Conservation (phyloP, 2,329 filamentous ascomycete genomes). For the Cercospora zeae-maydis region DNA sequence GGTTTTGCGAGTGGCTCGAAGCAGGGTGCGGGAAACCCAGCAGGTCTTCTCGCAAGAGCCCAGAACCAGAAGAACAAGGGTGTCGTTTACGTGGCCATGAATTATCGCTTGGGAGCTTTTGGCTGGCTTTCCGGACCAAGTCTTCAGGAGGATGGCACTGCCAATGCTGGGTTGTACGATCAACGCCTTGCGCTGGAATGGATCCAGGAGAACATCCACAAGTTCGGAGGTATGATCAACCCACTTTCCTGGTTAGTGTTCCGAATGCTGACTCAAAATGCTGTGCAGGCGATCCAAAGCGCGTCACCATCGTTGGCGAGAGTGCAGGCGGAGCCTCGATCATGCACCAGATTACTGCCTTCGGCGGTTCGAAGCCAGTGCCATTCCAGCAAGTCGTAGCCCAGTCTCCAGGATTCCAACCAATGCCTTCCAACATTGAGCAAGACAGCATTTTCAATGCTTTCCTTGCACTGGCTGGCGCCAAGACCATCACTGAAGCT, state of each 20-base stretch:
- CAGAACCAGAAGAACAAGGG: slow-evolving; percentile 39
- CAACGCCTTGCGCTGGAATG: slow-evolving; percentile 57
- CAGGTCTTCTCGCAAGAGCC: slow-evolving; percentile 37
- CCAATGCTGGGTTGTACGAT: slow-evolving; percentile 52
- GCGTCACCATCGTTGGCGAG: slow-evolving; percentile 45
- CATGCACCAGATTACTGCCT: slow-evolving; percentile 53
- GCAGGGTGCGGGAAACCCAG: slow-evolving; percentile 36
- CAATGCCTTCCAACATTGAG: slow-evolving; percentile 34
- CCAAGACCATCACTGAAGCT: slow-evolving; percentile 45
- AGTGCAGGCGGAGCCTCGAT: slow-evolving; percentile 55
- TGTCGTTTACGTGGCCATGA: slow-evolving; percentile 48
- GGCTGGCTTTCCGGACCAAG: slow-evolving; percentile 48
- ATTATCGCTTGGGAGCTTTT: slow-evolving; percentile 50
- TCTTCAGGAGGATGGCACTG: slow-evolving; percentile 41
- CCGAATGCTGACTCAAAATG: not conserved
- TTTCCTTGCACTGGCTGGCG: slow-evolving; percentile 44
- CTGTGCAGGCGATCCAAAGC: slow-evolving; percentile 46
- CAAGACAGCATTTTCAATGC: slow-evolving; percentile 42
- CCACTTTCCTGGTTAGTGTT: slow-evolving; percentile 1
- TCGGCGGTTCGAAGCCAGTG: slow-evolving; percentile 43
- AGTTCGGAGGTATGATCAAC: slow-evolving; percentile 51
- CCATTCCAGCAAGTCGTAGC: slow-evolving; percentile 48
- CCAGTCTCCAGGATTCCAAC: slow-evolving; percentile 47
- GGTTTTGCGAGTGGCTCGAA: slow-evolving; percentile 44
- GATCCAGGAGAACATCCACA: slow-evolving; percentile 43